These are phyloP conservation scores for Cephaloascus albidus DNA, from an alignment of 805 yeast genomes.

Conservation along the genomic window DNA sequence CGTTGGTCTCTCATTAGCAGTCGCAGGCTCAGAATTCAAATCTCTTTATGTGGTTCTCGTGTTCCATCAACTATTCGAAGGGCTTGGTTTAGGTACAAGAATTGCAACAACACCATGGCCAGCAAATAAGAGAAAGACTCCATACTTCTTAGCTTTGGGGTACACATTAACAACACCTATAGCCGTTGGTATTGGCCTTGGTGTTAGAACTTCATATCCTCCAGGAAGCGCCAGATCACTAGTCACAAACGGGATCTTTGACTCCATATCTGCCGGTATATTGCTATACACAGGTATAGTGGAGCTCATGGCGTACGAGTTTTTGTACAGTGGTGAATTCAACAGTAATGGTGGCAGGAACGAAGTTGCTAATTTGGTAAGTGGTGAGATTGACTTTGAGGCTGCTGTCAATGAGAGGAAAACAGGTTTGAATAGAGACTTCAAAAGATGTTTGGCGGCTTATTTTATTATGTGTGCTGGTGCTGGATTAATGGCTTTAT, in stretches of 20 bases:
- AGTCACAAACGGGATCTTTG: slow-evolving; percentile 64
- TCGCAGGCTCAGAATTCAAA: slow-evolving; percentile 67
- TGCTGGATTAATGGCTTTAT: slow-evolving; percentile 69
- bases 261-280: slow-evolving; percentile 71
- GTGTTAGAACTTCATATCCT: slow-evolving; percentile 54
- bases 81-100: slow-evolving; percentile 77
- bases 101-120: slow-evolving; percentile 56
- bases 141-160: slow-evolving; percentile 45
- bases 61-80: slow-evolving; percentile 80
- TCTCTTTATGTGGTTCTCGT: slow-evolving; percentile 62
- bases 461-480: slow-evolving; percentile 50
- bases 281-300: slow-evolving; percentile 69
- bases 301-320: slow-evolving; percentile 74
- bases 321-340: slow-evolving; percentile 52
- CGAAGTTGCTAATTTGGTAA: too few species aligned
- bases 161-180: slow-evolving; percentile 60
- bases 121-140: slow-evolving; percentile 30
- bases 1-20: slow-evolving; percentile 70
- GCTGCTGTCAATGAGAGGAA: too few species aligned
- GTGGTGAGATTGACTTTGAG: too few species aligned
- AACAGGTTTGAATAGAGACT: too few species aligned
- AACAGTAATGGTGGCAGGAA: slow-evolving; percentile 51
- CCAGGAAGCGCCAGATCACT: slow-evolving; percentile 51
- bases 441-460: slow-evolving; percentile 41
- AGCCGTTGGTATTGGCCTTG: slow-evolving; percentile 72